Evolutionary conservation across 1,139 yeast species (phyloP), one percentile per base, ranked within the genome.

Genomic region (Blastobotrys buckinghamii): DNA sequence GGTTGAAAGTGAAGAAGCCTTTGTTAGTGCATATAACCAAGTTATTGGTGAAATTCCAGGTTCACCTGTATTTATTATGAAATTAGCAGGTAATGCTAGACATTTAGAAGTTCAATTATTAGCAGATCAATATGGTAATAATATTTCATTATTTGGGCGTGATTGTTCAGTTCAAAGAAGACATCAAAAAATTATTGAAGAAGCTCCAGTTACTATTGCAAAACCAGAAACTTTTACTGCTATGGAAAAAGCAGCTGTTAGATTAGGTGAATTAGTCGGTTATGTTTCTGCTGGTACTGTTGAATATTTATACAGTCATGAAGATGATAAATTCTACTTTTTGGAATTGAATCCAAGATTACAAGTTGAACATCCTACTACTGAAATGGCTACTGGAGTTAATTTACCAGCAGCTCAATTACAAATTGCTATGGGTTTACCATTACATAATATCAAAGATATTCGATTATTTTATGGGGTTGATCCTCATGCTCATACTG

Each of bases 221-320:
- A 83, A 81, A 55, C 82, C 79, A 52, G 87, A 82, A 2, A 89
- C 97, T 46, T 92, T 92, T 74, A 74, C 79, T 53, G 76, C 81
- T 58, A 92, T 94, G 98, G 98, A 92, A 71, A 79, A 81, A 61
- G 97, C 98, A 42, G 98, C 98, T 32, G 96, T 92, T 29, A 81
- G 98, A 73, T 79, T 92, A 60, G 98, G 98, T 69, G 81, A 84
- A 69, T 78, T 92, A 58, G 98, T 92, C 50, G 98, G 98, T 57
- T 92, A 92, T 64, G 98, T 92, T 36, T 87, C 96, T 55, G 97
- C 98, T 27, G 98, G 98, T 78, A 92, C 98, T 46, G 97, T 92
- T 47, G 98, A 92, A 72, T 92, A 92, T 71, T 78, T 92, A 61
- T 92, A 92, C 68, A 88, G 97, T 19, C 92, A 89, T 66, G 80